Percentiles rank a stretch among this genome's conserved stretches.
phyloP scores from a whole-genome alignment of 2,329 filamentous ascomycete genomes.

The Neopestalotiopsis clavispora region DNA sequence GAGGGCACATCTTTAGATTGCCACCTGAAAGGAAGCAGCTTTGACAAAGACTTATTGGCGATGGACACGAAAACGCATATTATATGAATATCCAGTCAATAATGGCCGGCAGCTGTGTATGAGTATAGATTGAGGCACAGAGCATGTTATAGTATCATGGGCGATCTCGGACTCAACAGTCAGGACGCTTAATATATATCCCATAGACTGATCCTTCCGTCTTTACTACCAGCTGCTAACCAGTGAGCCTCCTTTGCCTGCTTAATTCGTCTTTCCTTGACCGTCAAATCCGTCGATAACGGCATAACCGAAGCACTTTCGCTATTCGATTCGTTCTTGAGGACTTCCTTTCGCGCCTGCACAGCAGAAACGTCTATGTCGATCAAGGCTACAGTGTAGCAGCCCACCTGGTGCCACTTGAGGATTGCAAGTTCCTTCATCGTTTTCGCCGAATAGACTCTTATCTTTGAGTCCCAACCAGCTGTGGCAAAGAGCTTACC shows the following conservation, averaged over 20 bases:
- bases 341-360: not conserved
- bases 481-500: constrained; percentile 85
- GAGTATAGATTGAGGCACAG: not conserved
- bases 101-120: too few species aligned
- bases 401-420: constrained; percentile 92
- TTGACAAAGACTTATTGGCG: too few species aligned
- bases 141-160: not conserved
- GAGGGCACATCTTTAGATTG: constrained; percentile 52
- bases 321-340: constrained; percentile 3
- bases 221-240: constrained; percentile 89
- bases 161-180: not conserved
- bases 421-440: constrained; percentile 89
- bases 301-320: constrained; percentile 31
- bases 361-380: constrained; percentile 33
- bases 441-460: constrained; percentile 81
- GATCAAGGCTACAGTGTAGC: constrained; percentile 81
- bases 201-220: constrained; percentile 95
- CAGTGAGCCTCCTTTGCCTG: constrained; percentile 79
- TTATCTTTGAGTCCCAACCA: constrained; percentile 84
- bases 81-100: too few species aligned
- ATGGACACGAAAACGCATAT: too few species aligned
- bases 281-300: constrained; percentile 45
- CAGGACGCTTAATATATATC: constrained; percentile 73
- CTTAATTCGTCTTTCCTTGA: constrained; percentile 67
- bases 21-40: too few species aligned